phyloP scores from a whole-genome alignment of 2,329 filamentous ascomycete species.

The Fusarium sp. region DNA sequence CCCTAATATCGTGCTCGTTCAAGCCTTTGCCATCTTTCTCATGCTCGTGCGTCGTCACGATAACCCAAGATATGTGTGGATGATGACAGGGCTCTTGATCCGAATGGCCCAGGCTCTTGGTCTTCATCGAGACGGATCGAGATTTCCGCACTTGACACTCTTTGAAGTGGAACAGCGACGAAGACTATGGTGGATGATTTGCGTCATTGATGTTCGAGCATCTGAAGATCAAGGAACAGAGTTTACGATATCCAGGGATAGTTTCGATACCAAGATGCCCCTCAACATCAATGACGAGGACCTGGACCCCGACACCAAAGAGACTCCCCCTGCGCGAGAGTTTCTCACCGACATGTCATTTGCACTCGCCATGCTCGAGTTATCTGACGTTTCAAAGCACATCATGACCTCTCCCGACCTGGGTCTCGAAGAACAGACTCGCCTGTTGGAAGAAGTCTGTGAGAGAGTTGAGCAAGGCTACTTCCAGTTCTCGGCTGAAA shows the following conservation, averaged over 20 bases:
- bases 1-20: constrained; percentile 69
- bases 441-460: constrained; percentile 60
- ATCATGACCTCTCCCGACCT: constrained; percentile 50
- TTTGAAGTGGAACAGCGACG: constrained; percentile 74
- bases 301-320: constrained; percentile 59
- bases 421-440: constrained; percentile 55
- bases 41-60: constrained; percentile 64
- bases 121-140: constrained; percentile 67
- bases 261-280: constrained; percentile 66
- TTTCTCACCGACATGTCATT: constrained; percentile 67
- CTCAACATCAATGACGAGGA: constrained; percentile 69
- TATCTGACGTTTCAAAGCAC: constrained; percentile 51
- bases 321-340: constrained; percentile 59
- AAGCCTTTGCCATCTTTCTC: constrained; percentile 72
- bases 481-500: constrained; percentile 52
- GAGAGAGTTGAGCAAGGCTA: constrained; percentile 57
- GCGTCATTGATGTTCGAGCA: constrained; percentile 69
- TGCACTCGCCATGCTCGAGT: constrained; percentile 52
- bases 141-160: constrained; percentile 63
- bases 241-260: constrained; percentile 57
- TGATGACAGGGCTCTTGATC: constrained; percentile 71
- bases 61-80: constrained; percentile 69
- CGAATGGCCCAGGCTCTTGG: constrained; percentile 66
- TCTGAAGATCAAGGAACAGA: constrained; percentile 70
- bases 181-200: constrained; percentile 71